These are phyloP conservation scores for Sarocladiaceae sp. DNA, from an alignment of 2,329 filamentous ascomycete species.

Conservation along the genomic window DNA sequence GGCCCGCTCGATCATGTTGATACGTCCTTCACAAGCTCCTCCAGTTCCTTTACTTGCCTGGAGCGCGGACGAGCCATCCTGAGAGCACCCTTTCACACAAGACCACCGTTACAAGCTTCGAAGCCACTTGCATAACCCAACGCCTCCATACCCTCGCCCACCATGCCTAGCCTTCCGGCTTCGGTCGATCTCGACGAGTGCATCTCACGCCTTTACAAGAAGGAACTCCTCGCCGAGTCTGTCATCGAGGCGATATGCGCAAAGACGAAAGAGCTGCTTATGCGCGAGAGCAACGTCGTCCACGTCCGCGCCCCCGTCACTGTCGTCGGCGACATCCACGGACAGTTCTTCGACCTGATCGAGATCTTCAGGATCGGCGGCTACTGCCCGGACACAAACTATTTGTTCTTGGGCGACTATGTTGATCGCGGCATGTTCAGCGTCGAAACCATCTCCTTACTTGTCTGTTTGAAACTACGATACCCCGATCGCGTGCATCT, in stretches of 20 bases:
- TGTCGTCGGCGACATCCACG: slow-evolving; percentile 97
- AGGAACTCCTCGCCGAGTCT: slow-evolving; percentile 93
- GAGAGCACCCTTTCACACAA: slow-evolving; percentile 10
- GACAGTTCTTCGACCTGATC: slow-evolving; percentile 97
- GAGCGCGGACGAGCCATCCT: slow-evolving; percentile 26
- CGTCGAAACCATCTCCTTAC: slow-evolving; percentile 96
- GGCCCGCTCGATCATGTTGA: slow-evolving; percentile 36
- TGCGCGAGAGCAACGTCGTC: slow-evolving; percentile 99
- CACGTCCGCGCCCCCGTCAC: slow-evolving; percentile 94
- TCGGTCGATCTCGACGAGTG: slow-evolving; percentile 99
- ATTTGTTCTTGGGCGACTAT: slow-evolving; percentile 95
- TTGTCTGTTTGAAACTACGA: slow-evolving; percentile 94
- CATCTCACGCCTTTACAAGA: slow-evolving; percentile 93
- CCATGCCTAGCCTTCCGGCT: slow-evolving; percentile 64
- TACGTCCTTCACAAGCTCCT: slow-evolving; percentile 28
- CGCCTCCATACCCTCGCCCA: slow-evolving; percentile 22
- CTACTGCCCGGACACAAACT: slow-evolving; percentile 96
- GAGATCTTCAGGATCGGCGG: slow-evolving; percentile 99
- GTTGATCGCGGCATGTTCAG: slow-evolving; percentile 98
- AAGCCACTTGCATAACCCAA: too few species aligned
- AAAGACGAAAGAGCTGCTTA: slow-evolving; percentile 96
- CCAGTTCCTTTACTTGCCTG: slow-evolving; percentile 30
- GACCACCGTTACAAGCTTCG: too few species aligned
- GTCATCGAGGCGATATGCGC: slow-evolving; percentile 99
- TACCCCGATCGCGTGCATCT: slow-evolving; percentile 94